Evolutionary conservation across 2,329 filamentous ascomycete species (phyloP), one percentile per base, ranked within the genome.

Genomic region (Plenodomus biglobosus): DNA sequence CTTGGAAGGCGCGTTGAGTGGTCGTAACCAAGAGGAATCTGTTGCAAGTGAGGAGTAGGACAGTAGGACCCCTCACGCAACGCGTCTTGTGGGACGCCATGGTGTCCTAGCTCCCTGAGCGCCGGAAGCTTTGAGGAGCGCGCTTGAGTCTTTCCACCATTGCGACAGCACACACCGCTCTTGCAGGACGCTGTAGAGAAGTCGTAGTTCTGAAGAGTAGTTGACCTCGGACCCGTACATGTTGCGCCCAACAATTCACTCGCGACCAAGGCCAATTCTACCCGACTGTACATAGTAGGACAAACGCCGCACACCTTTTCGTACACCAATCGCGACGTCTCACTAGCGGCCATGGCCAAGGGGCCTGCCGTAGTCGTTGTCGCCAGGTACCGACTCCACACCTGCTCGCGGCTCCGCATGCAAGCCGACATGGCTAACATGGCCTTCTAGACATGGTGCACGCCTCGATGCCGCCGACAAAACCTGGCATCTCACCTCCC

Each of bases 401-500:
- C 13, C 36, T 36, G 30, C 17, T 32, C 24, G 45, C 44, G 32
- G 27, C 48, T 45, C 38, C 40, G 27, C 24, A 24, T 43, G 38
- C 47, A 52, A 42, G 30, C 27, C 10, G 15, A 22, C 36, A 18
- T 53, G 46, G 48, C 61, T 65, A 42, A 61, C 40, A 41, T 21
- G 55, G 38, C 8, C 22, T 16, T 16, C 38, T 50, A 86, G 94
- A 74, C 94, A 99, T 73, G 94, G 94, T 66, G 89, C 92, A 62
- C 87, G 94, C 59, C 86, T 99, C 48, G 94, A 99, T 72, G 90
- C 90, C 46, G 91, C 92, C 53, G 92, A 99, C 78, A 91, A 92
- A 70, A 85, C 90, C 71, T 99, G 94, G 94, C 90, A 96, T 72
- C 81, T 96, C 45, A 88, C 88, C 22, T 96, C 94, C 5, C 88